Percentiles rank a stretch among this genome's conserved stretches.
Conservation (phyloP, 202 grass and related monocot species). For the Zoysia matrella region DNA sequence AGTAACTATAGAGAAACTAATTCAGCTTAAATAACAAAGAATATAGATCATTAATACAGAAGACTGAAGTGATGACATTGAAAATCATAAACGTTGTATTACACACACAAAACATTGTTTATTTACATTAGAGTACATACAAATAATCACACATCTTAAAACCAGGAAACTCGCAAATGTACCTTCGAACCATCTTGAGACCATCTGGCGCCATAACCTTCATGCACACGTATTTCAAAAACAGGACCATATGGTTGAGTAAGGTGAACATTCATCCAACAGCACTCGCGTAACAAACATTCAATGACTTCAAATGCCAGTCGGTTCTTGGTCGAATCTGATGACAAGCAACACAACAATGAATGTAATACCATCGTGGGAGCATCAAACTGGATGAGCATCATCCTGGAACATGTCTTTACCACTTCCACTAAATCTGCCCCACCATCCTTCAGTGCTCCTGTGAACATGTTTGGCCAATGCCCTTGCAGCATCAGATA, state of each 20-base stretch:
- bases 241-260: slow-evolving; percentile 66
- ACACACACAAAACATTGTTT: neutral
- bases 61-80: slow-evolving; percentile 4
- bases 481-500: slow-evolving; percentile 96
- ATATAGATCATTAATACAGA: neutral
- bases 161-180: slow-evolving; percentile 20
- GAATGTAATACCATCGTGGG: slow-evolving; percentile 19
- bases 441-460: slow-evolving; percentile 85
- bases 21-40: neutral
- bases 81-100: neutral
- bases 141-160: neutral
- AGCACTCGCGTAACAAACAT: slow-evolving; percentile 60
- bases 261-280: slow-evolving; percentile 90
- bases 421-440: slow-evolving; percentile 71
- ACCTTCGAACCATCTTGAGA: slow-evolving; percentile 86
- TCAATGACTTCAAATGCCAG: slow-evolving; percentile 60
- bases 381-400: slow-evolving; percentile 32
- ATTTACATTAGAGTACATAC: slow-evolving; percentile 25
- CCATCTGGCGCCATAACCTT: slow-evolving; percentile 94
- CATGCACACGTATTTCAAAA: slow-evolving; percentile 84
- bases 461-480: slow-evolving; percentile 91
- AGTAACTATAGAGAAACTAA: neutral
- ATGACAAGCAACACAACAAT: slow-evolving; percentile 35
- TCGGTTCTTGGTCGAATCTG: slow-evolving; percentile 76
- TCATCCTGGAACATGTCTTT: slow-evolving; percentile 44